phyloP scores from a whole-genome alignment of 2,329 filamentous ascomycete species.

The Scedosporium minutisporum region DNA sequence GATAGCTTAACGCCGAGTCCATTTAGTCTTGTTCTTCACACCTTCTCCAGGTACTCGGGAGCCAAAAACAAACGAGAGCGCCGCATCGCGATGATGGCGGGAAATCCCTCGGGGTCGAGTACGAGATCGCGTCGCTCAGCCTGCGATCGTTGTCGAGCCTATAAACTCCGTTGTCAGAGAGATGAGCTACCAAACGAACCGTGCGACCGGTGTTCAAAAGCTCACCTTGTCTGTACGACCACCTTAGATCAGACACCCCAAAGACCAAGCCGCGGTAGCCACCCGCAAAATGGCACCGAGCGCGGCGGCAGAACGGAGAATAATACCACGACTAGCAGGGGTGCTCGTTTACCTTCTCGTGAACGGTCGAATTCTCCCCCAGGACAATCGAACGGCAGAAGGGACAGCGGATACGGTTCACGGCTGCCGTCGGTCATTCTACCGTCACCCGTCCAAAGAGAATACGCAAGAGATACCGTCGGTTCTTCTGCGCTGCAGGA shows the following conservation, averaged over 20 bases:
- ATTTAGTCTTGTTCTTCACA: neutral
- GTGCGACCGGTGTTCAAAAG: conserved; percentile 2
- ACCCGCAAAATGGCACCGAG: neutral
- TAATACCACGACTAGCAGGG: neutral
- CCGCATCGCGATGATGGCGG: neutral
- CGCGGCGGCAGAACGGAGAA: neutral
- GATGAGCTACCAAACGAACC: conserved; percentile 4
- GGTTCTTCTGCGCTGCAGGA: neutral
- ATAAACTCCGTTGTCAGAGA: conserved; percentile 5
- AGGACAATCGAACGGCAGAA: neutral
- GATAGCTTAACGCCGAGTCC: neutral
- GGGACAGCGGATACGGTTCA: conserved; percentile 3
- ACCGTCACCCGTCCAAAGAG: conserved; percentile 1
- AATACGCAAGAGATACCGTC: neutral
- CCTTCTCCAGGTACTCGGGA: neutral
- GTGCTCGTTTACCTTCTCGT: neutral
- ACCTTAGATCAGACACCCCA: conserved; percentile 1
- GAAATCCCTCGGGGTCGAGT: neutral
- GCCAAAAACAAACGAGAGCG: neutral
- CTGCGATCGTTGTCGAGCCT: conserved; percentile 4
- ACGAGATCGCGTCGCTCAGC: conserved; percentile 3
- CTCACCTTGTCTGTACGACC: conserved; percentile 2
- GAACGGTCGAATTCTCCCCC: neutral
- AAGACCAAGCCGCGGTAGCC: neutral
- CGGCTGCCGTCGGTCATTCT: conserved; percentile 1